Conservation (phyloP, 2,329 filamentous ascomycete species). For the Cylindrodendrum hubeiense region DNA sequence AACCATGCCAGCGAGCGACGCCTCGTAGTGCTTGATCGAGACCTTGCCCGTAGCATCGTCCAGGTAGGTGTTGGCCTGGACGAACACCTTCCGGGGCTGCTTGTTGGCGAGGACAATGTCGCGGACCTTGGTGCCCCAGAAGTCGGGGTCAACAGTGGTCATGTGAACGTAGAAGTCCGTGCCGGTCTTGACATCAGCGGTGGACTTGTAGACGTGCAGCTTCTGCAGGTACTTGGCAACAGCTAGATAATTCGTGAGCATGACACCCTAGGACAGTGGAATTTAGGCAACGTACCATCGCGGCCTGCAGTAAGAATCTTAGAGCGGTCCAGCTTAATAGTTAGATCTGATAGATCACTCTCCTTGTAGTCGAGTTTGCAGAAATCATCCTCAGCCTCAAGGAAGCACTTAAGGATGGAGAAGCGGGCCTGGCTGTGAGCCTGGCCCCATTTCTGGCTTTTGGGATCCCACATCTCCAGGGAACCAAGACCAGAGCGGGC, state of each 20-base stretch:
- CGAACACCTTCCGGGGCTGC: slow-evolving; percentile 90
- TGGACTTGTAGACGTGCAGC: slow-evolving; percentile 92
- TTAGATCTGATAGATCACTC: slow-evolving; percentile 83
- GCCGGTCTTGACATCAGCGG: slow-evolving; percentile 84
- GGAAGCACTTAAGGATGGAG: slow-evolving; percentile 86
- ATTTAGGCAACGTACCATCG: slow-evolving; percentile 60
- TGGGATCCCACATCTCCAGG: slow-evolving; percentile 95
- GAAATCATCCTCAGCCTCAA: slow-evolving; percentile 88
- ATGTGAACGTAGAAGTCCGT: slow-evolving; percentile 85
- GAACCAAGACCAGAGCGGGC: slow-evolving; percentile 90
- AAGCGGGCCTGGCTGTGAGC: slow-evolving; percentile 93
- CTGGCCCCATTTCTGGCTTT: slow-evolving; percentile 91
- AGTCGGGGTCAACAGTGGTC: slow-evolving; percentile 83
- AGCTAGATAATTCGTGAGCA: slow-evolving; percentile 59
- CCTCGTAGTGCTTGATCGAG: slow-evolving; percentile 86
- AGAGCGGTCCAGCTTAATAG: slow-evolving; percentile 83
- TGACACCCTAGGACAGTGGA: neutral
- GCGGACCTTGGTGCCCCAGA: slow-evolving; percentile 85
- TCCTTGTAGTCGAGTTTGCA: slow-evolving; percentile 81
- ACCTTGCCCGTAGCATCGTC: slow-evolving; percentile 78
- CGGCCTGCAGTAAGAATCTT: slow-evolving; percentile 90
- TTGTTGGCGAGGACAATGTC: slow-evolving; percentile 81
- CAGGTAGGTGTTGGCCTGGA: slow-evolving; percentile 89
- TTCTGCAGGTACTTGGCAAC: slow-evolving; percentile 91
- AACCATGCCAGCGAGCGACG: slow-evolving; percentile 83